phyloP scores from a whole-genome alignment of 192 early-diverging fungal species.

The Linderina pennispora region DNA sequence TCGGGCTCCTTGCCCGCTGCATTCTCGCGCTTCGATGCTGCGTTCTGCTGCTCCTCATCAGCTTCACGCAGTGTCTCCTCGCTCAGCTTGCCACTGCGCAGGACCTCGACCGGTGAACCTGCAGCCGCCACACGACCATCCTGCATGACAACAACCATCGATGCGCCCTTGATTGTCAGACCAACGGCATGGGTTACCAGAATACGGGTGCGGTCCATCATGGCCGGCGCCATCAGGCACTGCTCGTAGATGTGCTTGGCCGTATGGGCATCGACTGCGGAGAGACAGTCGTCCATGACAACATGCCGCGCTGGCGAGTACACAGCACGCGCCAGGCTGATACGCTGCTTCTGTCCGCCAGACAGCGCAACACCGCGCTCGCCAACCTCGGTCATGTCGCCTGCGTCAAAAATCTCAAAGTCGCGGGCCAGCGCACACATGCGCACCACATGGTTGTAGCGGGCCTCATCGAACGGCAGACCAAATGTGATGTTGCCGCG shows the following conservation, averaged over 20 bases:
- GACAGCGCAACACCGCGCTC: slow-evolving; percentile 75
- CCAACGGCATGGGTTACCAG: slow-evolving; percentile 82
- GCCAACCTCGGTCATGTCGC: slow-evolving; percentile 87
- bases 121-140: slow-evolving; percentile 48
- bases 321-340: slow-evolving; percentile 78
- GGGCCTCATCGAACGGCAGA: slow-evolving; percentile 54
- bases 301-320: slow-evolving; percentile 63
- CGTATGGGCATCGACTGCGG: slow-evolving; percentile 92
- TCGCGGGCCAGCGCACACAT: slow-evolving; percentile 79
- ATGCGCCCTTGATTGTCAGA: slow-evolving; percentile 43
- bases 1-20: slow-evolving; percentile 6
- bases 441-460: slow-evolving; percentile 70
- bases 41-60: slow-evolving; percentile 23
- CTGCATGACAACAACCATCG: slow-evolving; percentile 54
- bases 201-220: slow-evolving; percentile 72
- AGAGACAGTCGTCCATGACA: slow-evolving; percentile 80
- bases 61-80: slow-evolving; percentile 25
- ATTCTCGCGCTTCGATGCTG: slow-evolving; percentile 14
- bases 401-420: slow-evolving; percentile 72
- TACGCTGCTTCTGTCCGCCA: slow-evolving; percentile 80
- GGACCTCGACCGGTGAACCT: slow-evolving; percentile 5
- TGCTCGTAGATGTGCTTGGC: slow-evolving; percentile 76
- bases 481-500: slow-evolving; percentile 85
- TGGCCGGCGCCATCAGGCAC: slow-evolving; percentile 61
- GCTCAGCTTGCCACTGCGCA: slow-evolving; percentile 28